Percentiles rank a stretch among this genome's conserved stretches.
These are phyloP conservation scores for Baorangia bicolor DNA, from an alignment of 768 basidiomycete genomes.

Conservation along the genomic window DNA sequence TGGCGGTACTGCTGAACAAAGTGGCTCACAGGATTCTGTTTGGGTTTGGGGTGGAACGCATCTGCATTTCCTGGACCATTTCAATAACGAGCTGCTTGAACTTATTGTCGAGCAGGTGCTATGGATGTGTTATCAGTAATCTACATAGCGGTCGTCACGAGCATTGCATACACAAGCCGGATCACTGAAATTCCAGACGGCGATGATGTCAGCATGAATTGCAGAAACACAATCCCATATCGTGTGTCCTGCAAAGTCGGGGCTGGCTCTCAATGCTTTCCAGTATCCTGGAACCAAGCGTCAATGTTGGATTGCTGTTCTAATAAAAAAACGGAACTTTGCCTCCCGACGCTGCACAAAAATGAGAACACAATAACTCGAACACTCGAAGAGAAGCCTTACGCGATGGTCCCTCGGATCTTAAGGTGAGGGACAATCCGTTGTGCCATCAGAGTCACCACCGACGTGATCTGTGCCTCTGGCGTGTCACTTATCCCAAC, in stretches of 20 bases:
- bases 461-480: neutral
- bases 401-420: neutral
- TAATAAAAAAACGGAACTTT: neutral
- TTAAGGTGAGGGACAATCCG: neutral
- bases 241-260: too few relatives aligned
- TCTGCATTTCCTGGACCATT: too few relatives aligned
- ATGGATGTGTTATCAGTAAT: neutral
- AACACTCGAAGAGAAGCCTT: neutral
- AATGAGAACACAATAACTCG: neutral
- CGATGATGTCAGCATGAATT: too few relatives aligned
- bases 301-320: neutral
- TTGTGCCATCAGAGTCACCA: neutral
- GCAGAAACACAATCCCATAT: too few relatives aligned
- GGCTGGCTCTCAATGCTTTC: conserved; percentile 1
- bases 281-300: neutral
- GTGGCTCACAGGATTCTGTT: too few relatives aligned
- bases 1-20: too few relatives aligned
- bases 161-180: neutral
- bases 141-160: too few relatives aligned
- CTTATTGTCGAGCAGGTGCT: neutral
- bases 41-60: too few relatives aligned
- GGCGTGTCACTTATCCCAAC: neutral
- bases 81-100: neutral
- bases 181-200: too few relatives aligned
- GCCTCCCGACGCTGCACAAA: too few relatives aligned